Base-by-base conservation (phyloP, 768 basidiomycete species). In the Cantharellus cinnabarinus region DNA sequence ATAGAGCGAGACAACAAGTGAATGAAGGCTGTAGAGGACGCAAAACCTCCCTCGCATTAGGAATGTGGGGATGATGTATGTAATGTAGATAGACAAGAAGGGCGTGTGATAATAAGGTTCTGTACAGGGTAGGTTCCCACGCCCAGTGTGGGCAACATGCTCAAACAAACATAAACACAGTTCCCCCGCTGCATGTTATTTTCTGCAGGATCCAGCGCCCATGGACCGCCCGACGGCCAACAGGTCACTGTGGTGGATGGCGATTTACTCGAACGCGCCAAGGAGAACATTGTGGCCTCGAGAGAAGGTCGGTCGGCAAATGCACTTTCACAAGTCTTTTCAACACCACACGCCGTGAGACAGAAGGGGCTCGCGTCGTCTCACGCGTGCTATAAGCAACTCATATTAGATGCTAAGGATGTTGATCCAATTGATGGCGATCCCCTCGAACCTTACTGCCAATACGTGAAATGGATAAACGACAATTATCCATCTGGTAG, bases 401-500 rank as follows among this genome's bases (percentile, higher is more conserved):
- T 68, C 41, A 70, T 74, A 38, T 68, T 67, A 48, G 69, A 69
- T 38, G 69, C 71, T 20, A 66, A 66, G 53, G 73, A 73, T 57
- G 62, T 62, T 2, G 70, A 68, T 1, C 69, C 50, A 62, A 87
- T 88, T 60, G 70, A 70, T 5, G 84, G 85, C 62, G 95, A 97
- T 66, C 85, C 91, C 2, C 76, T 98, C 35, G 83, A 85, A 2
- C 77, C 82, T 0, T 94, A 90, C 63, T 77, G 86, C 68, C 76
- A 82, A 67, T 95, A 91, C 70, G 80, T 97, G 57, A 79, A 86
- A 62, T 98, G 91, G 87, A 90, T 84, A 41, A 72, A 83, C 60
- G 81, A 89, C 63, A 80, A 79, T 65, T 91, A 93, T 67, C 91
- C 94, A 51, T 74, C 79, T 53, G 81, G 85, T 55, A 74, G 77